These are phyloP conservation scores for Penicillium atrosanguineum DNA, from an alignment of 495 filamentous ascomycete species.

Conservation along the genomic window DNA sequence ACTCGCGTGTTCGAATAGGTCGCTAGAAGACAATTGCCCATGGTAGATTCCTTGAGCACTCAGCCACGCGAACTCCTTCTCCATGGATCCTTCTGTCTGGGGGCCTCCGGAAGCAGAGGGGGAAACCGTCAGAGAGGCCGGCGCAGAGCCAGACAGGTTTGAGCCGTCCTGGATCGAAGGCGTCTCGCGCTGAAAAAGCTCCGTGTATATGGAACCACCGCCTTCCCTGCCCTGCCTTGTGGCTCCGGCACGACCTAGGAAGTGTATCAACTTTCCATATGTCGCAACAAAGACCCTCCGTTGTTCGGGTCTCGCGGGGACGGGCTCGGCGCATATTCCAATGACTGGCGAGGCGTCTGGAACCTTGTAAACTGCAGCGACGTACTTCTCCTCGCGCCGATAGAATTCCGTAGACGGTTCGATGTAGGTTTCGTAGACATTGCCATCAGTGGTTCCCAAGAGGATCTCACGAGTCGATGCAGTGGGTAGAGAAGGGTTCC, in stretches of 20 bases:
- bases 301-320: conserved; percentile 64
- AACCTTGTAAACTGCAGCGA: conserved; percentile 74
- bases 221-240: conserved; percentile 69
- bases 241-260: conserved; percentile 66
- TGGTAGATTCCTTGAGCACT: conserved; percentile 84
- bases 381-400: conserved; percentile 87
- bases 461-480: conserved; percentile 95
- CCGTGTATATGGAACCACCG: conserved; percentile 75
- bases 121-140: conserved; percentile 68
- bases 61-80: conserved; percentile 87
- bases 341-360: conserved; percentile 73
- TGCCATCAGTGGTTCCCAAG: conserved; percentile 85
- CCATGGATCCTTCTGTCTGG: conserved; percentile 46
- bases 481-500: conserved; percentile 96
- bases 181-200: conserved; percentile 83
- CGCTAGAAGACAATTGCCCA: conserved; percentile 59
- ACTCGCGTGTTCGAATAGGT: conserved; percentile 67
- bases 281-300: conserved; percentile 77
- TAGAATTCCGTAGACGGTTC: conserved; percentile 93
- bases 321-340: conserved; percentile 74
- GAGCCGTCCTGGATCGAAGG: conserved; percentile 69
- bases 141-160: conserved; percentile 49
- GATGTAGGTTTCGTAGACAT: conserved; percentile 93
- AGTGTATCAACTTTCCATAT: conserved; percentile 69
- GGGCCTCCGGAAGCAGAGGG: conserved; percentile 61